Percentiles rank a stretch among this genome's conserved stretches.
Conservation (phyloP, 2,329 filamentous ascomycete species). For the Xylaria sp. region DNA sequence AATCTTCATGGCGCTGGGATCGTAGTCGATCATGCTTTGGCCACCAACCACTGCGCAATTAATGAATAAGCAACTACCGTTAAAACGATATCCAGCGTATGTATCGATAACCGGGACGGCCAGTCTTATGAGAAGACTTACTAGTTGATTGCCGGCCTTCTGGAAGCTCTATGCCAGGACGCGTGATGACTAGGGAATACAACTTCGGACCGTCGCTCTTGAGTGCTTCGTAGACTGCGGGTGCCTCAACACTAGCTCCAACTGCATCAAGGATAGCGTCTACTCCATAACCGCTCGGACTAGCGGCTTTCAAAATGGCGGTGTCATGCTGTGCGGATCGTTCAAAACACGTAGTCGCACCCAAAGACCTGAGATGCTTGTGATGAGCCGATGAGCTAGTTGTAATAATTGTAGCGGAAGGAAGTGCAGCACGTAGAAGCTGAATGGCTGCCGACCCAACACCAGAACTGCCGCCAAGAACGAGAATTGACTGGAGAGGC, state of each 20-base stretch:
- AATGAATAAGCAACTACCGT: not conserved
- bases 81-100: not conserved
- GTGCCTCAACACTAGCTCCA: not conserved
- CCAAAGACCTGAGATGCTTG: not conserved
- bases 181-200: not conserved
- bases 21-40: not conserved
- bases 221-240: constrained; percentile 1
- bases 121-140: not conserved
- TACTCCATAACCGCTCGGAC: not conserved
- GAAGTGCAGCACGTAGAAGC: constrained; percentile 43
- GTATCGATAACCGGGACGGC: too few relatives aligned
- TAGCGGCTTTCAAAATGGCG: not conserved
- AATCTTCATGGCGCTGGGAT: not conserved
- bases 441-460: constrained; percentile 44
- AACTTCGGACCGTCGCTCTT: not conserved
- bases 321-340: not conserved
- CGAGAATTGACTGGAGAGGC: constrained; percentile 37
- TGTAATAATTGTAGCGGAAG: constrained; percentile 38
- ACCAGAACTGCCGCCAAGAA: constrained; percentile 45
- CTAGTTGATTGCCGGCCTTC: not conserved
- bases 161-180: not conserved
- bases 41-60: constrained; percentile 2
- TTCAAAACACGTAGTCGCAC: not conserved
- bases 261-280: constrained; percentile 2
- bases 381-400: constrained; percentile 39